These are phyloP conservation scores for Xylariaceae sp. DNA, from an alignment of 2,329 filamentous ascomycete genomes.

Conservation along the genomic window DNA sequence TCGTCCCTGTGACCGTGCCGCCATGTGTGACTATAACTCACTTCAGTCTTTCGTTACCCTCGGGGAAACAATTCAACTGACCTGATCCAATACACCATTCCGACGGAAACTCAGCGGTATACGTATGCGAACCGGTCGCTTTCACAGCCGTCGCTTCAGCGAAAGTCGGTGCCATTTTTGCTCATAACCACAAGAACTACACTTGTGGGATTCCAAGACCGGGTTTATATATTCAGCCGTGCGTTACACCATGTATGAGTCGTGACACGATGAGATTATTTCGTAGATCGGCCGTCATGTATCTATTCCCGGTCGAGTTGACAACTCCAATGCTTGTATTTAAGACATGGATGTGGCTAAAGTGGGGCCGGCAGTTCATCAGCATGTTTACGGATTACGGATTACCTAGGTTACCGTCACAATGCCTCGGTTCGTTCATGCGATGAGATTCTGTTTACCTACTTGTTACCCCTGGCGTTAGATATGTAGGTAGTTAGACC, in stretches of 20 bases:
- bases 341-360: neutral
- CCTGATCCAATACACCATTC: conserved; percentile 32
- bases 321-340: too few species aligned
- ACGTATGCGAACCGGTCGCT: conserved; percentile 24
- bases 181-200: neutral
- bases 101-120: conserved; percentile 21
- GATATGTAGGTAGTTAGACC: too few species aligned
- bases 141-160: conserved; percentile 24
- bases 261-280: neutral
- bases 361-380: neutral
- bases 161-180: conserved; percentile 25
- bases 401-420: neutral
- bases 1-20: conserved; percentile 60
- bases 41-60: neutral
- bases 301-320: neutral
- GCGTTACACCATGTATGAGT: neutral
- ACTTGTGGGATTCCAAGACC: too few species aligned
- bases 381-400: neutral
- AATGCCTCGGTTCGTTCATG: neutral
- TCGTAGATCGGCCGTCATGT: conserved; percentile 1
- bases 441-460: neutral
- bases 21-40: conserved; percentile 59
- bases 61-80: conserved; percentile 13
- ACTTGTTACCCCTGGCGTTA: too few species aligned
- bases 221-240: too few species aligned